A percentile compares a stretch with the other conserved stretches of the same genome.
Evolutionary conservation across 2,329 filamentous ascomycete genomes (phyloP).

Genomic region (Claviceps cyperi): DNA sequence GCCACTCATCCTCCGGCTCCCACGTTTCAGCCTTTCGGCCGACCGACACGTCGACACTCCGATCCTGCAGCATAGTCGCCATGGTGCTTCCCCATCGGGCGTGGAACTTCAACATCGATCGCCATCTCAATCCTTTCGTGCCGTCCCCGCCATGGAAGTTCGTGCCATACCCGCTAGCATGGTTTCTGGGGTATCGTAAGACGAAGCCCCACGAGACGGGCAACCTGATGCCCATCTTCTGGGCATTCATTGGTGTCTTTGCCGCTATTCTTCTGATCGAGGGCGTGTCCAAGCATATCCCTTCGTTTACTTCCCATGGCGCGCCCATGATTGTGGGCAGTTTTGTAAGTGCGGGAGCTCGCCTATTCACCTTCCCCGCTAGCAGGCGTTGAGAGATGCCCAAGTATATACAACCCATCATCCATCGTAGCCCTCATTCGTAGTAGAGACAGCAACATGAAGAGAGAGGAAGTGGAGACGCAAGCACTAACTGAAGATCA

Average conservation of each 20-base stretch:
- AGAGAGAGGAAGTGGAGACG: not conserved
- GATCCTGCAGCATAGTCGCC: not conserved
- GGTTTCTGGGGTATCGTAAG: conserved; percentile 51
- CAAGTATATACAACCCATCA: no score
- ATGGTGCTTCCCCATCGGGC: conserved; percentile 9
- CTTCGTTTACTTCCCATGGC: conserved; percentile 34
- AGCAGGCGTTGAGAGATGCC: no score
- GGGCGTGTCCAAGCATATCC: conserved; percentile 38
- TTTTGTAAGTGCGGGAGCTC: conserved; percentile 38
- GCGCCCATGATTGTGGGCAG: conserved; percentile 52
- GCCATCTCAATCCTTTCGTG: conserved; percentile 55
- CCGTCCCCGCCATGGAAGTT: conserved; percentile 48
- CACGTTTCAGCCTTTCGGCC: not conserved
- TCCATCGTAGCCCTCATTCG: no score
- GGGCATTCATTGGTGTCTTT: conserved; percentile 53
- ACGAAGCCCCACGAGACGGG: conserved; percentile 28
- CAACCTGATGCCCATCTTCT: conserved; percentile 43
- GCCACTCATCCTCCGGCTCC: not conserved
- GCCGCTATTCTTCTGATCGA: conserved; percentile 45
- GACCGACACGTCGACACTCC: not conserved
- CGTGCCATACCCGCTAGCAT: conserved; percentile 51
- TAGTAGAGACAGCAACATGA: no score
- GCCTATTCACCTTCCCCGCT: no score
- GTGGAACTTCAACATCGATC: conserved; percentile 61
- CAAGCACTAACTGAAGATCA: not conserved